Conservation (phyloP, 2,329 filamentous ascomycete genomes). For the Penicillium capsulatum region DNA sequence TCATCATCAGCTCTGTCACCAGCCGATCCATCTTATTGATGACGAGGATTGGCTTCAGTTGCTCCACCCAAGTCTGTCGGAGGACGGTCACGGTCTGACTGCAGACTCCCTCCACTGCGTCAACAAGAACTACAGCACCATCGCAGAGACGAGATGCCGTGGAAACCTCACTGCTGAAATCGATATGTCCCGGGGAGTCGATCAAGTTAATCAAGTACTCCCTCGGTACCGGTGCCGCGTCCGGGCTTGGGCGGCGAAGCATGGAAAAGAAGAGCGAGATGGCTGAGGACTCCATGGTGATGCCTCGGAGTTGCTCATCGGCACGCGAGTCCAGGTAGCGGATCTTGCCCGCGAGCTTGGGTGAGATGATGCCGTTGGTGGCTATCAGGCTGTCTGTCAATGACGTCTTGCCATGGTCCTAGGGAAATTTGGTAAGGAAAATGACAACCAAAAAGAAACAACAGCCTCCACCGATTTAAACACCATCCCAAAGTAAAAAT, state of each 20-base stretch:
- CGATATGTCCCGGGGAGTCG: slow-evolving; percentile 95
- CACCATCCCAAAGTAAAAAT: background rate
- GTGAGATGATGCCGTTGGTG: slow-evolving; percentile 98
- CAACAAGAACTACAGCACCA: slow-evolving; percentile 87
- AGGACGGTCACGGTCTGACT: slow-evolving; percentile 97
- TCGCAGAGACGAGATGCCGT: slow-evolving; percentile 93
- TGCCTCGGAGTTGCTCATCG: slow-evolving; percentile 91
- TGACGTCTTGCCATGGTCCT: slow-evolving; percentile 97
- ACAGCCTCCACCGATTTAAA: too few relatives aligned
- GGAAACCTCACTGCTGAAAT: slow-evolving; percentile 97
- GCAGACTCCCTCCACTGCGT: slow-evolving; percentile 96
- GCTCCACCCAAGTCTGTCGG: slow-evolving; percentile 91
- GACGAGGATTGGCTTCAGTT: slow-evolving; percentile 87
- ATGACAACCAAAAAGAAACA: background rate
- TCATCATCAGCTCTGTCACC: slow-evolving; percentile 92
- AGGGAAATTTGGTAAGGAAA: slow-evolving; percentile 19
- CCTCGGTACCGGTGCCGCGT: slow-evolving; percentile 65
- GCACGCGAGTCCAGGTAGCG: slow-evolving; percentile 94
- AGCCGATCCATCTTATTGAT: slow-evolving; percentile 98
- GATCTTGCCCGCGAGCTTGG: slow-evolving; percentile 95
- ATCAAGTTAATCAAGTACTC: slow-evolving; percentile 97
- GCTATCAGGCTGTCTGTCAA: slow-evolving; percentile 93
- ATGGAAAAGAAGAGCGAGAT: slow-evolving; percentile 96
- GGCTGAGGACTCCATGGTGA: slow-evolving; percentile 99
- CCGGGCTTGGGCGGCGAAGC: slow-evolving; percentile 66